These are phyloP conservation scores for Oenanthe sinensis DNA, from an alignment of 129 eudicot genomes.

Conservation along the genomic window DNA sequence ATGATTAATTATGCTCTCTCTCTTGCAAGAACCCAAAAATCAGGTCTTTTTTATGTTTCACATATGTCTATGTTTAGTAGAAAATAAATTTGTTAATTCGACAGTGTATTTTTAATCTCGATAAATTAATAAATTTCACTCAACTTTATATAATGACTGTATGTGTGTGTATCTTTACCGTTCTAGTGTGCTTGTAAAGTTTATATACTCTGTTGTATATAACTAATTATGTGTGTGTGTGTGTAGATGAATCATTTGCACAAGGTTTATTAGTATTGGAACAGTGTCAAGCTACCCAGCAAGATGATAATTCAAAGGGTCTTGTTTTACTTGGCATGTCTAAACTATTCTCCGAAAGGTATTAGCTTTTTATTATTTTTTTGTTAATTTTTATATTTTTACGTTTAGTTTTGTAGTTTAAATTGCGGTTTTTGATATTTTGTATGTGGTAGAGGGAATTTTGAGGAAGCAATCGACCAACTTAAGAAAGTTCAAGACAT, in stretches of 20 bases:
- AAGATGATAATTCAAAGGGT: slow-evolving; percentile 54
- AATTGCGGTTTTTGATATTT: background rate
- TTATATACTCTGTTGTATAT: too few relatives aligned
- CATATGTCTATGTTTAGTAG: background rate
- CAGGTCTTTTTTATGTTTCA: slow-evolving; percentile 39
- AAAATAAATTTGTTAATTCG: too few relatives aligned
- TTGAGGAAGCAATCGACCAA: slow-evolving; percentile 60
- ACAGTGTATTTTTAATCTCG: background rate
- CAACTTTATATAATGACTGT: too few relatives aligned
- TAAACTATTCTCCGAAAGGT: slow-evolving; percentile 73
- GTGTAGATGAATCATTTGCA: slow-evolving; percentile 72
- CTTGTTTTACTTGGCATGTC: slow-evolving; percentile 66
- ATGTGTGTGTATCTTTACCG: background rate
- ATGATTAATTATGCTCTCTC: slow-evolving; percentile 74
- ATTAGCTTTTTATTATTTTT: background rate
- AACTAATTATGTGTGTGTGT: slow-evolving; percentile 10
- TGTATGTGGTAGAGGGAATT: slow-evolving; percentile 40
- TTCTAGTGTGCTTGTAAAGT: background rate
- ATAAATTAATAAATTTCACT: background rate
- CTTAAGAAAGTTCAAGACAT: slow-evolving; percentile 38
- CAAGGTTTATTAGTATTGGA: slow-evolving; percentile 68
- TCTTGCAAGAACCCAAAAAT: slow-evolving; percentile 61
- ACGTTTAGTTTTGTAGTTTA: background rate
- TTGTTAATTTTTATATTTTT: background rate
- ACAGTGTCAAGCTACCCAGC: slow-evolving; percentile 70